Conservation (phyloP, 768 basidiomycete species). For the Myochromella boudieri region DNA sequence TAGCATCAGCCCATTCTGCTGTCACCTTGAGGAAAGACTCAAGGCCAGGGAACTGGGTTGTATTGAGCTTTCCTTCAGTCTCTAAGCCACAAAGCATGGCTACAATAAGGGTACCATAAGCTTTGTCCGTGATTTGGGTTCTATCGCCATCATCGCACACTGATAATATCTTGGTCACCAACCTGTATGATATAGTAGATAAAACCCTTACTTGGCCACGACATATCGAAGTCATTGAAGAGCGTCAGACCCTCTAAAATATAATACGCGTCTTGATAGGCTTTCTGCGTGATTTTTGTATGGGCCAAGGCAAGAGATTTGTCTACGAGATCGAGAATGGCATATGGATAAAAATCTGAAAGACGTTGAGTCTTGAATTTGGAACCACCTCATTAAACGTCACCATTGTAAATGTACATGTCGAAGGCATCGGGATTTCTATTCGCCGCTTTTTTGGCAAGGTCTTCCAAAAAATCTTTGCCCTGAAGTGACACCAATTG, state of each 20-base stretch:
- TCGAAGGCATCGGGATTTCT: conserved; percentile 32
- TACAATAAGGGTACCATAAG: conserved; percentile 32
- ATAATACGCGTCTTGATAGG: conserved; percentile 31
- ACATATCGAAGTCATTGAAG: conserved; percentile 28
- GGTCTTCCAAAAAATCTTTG: conserved; percentile 24
- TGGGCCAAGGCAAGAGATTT: conserved; percentile 26
- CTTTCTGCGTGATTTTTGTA: conserved; percentile 30
- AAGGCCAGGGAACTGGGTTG: conserved; percentile 29
- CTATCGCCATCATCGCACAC: conserved; percentile 35
- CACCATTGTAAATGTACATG: conserved; percentile 36
- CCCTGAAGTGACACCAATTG: conserved; percentile 29
- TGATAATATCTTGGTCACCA: too few relatives aligned
- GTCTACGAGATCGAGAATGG: conserved; percentile 35
- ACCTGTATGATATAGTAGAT: too few relatives aligned
- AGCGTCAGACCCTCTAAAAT: conserved; percentile 32
- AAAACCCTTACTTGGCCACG: conserved; percentile 30
- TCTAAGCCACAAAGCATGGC: conserved; percentile 32
- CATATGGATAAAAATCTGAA: conserved; percentile 34
- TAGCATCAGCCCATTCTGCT: conserved; percentile 24
- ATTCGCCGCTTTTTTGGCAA: conserved; percentile 28
- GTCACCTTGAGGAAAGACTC: conserved; percentile 29
- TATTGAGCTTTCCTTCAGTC: conserved; percentile 26
- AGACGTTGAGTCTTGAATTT: too few relatives aligned
- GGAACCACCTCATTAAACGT: conserved; percentile 4
- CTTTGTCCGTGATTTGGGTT: conserved; percentile 28